phyloP scores from a whole-genome alignment of 768 basidiomycete species.

The Dendrothele bispora region DNA sequence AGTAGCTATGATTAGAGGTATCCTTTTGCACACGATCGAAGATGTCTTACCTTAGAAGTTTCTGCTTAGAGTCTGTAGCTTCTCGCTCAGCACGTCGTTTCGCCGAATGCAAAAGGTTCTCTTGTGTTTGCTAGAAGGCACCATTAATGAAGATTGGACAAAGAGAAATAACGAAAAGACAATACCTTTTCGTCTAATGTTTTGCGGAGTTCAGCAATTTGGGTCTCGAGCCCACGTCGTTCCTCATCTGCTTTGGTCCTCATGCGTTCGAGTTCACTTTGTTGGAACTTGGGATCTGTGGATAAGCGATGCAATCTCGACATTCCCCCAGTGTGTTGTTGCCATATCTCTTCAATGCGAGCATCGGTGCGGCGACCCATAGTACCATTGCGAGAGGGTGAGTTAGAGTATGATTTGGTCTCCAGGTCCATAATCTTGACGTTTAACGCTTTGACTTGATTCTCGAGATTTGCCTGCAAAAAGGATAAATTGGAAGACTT shows the following conservation, averaged over 20 bases:
- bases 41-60: constrained; percentile 57
- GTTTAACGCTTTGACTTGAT: constrained; percentile 82
- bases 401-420: constrained; percentile 68
- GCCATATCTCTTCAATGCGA: constrained; percentile 72
- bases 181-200: constrained; percentile 61
- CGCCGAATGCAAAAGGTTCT: constrained; percentile 63
- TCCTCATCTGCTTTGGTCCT: constrained; percentile 66
- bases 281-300: constrained; percentile 53
- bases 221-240: constrained; percentile 55
- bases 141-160: constrained; percentile 2
- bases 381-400: constrained; percentile 57
- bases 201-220: constrained; percentile 56
- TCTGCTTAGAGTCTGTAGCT: constrained; percentile 71
- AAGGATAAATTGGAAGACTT: constrained; percentile 7
- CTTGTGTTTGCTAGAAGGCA: constrained; percentile 61
- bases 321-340: constrained; percentile 39
- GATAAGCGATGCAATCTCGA: constrained; percentile 14
- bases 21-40: background rate
- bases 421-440: constrained; percentile 82
- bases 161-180: constrained; percentile 4
- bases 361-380: constrained; percentile 62
- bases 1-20: constrained; percentile 4
- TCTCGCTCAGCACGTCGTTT: constrained; percentile 80
- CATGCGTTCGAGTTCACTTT: constrained; percentile 63
- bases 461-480: constrained; percentile 74